Conservation (phyloP, 768 basidiomycete species). For the Lyophyllum atratum region DNA sequence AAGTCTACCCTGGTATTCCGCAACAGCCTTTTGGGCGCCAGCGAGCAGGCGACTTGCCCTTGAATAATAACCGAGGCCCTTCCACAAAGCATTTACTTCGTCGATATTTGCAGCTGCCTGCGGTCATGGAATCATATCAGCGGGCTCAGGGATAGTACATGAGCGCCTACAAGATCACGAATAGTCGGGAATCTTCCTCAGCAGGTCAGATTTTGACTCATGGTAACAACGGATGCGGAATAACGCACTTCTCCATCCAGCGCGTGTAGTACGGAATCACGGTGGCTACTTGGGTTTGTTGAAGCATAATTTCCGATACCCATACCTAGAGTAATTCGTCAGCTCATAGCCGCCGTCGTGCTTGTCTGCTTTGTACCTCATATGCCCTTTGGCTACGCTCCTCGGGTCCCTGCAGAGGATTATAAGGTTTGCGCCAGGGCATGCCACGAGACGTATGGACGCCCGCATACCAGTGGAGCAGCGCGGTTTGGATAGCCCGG, state of each 20-base stretch:
- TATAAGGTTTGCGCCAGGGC: constrained; percentile 88
- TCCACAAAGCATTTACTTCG: constrained; percentile 88
- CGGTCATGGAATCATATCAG: constrained; percentile 12
- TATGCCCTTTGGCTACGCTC: constrained; percentile 86
- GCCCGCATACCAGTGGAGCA: constrained; percentile 71
- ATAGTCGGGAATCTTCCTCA: constrained; percentile 77
- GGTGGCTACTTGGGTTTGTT: constrained; percentile 92
- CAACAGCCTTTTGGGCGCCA: constrained; percentile 81
- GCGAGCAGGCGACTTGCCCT: constrained; percentile 79
- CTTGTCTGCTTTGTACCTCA: constrained; percentile 54
- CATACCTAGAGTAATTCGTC: constrained; percentile 58
- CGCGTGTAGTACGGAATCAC: constrained; percentile 92
- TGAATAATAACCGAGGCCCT: constrained; percentile 90
- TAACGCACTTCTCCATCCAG: constrained; percentile 81
- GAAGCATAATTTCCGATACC: constrained; percentile 94
- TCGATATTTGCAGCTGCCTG: constrained; percentile 76
- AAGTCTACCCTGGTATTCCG: constrained; percentile 65
- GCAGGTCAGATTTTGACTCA: constrained; percentile 4
- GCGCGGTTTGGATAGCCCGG: constrained; percentile 44
- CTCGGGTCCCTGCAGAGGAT: constrained; percentile 50
- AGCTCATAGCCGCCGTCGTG: neutral
- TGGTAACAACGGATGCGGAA: neutral
- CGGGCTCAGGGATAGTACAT: neutral
- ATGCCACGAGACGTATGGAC: constrained; percentile 74
- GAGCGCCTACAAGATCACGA: constrained; percentile 59